phyloP scores from a whole-genome alignment of 202 grass and related monocot species.

The Bolboschoenoplectus hybrid region DNA sequence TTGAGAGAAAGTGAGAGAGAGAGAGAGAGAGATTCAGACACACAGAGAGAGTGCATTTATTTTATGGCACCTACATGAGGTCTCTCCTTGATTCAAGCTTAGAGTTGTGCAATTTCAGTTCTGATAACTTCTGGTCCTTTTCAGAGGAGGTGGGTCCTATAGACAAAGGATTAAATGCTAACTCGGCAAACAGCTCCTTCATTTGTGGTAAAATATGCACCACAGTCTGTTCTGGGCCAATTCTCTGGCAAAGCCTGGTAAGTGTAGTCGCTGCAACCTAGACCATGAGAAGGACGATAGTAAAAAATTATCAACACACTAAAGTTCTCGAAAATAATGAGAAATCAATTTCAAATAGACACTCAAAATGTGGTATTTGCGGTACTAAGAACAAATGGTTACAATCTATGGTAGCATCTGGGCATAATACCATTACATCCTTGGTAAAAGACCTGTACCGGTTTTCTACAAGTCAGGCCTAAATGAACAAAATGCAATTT shows the following conservation, averaged over 20 bases:
- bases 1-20: not conserved
- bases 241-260: slow-evolving; percentile 70
- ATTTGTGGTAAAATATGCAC: slow-evolving; percentile 73
- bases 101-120: slow-evolving; percentile 48
- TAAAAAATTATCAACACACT: slow-evolving; percentile 33
- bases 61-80: slow-evolving; percentile 69
- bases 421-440: not conserved
- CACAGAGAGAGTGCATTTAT: slow-evolving; percentile 4
- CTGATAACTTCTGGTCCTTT: slow-evolving; percentile 53
- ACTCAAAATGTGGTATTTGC: not conserved
- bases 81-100: slow-evolving; percentile 78
- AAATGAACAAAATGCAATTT: slow-evolving; percentile 14
- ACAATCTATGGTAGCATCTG: not conserved
- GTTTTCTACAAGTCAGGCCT: not conserved
- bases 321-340: slow-evolving; percentile 18
- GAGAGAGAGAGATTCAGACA: not conserved
- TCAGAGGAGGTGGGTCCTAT: slow-evolving; percentile 44
- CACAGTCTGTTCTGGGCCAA: slow-evolving; percentile 70
- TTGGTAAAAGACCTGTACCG: not conserved
- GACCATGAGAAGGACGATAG: slow-evolving; percentile 42
- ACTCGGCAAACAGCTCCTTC: slow-evolving; percentile 81
- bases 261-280: slow-evolving; percentile 73
- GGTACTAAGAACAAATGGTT: not conserved
- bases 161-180: slow-evolving; percentile 66
- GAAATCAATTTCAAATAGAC: slow-evolving; percentile 4